Evolutionary conservation across 2,329 filamentous ascomycete genomes (phyloP), one percentile per base, ranked within the genome.

Genomic region (Colletotrichum brevisporum): DNA sequence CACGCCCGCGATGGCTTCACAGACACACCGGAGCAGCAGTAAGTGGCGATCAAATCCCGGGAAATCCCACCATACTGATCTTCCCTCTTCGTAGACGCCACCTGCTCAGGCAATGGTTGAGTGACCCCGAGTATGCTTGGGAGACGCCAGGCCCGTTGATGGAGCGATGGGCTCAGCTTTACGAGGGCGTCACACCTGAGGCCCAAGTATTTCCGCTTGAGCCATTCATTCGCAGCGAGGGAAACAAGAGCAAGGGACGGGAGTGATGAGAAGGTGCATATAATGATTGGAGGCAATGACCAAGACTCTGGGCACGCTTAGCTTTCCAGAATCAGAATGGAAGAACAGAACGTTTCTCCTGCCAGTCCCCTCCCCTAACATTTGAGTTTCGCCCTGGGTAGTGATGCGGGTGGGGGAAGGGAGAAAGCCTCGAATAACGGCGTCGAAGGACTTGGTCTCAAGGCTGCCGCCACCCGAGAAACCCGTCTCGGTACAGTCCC

Each of bases 191-290:
- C 3, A 83, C 78, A 5, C 78, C 83, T 0, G 86, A 89, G 67
- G 83, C 80, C 6, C 80, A 86, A 45, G 83, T 89, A 0, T 87
- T 90, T 62, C 88, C 88, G 0, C 78, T 90, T 2, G 85, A 91
- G 73, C 86, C 87, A 2, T 71, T 70, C 51, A 74, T 78, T 54
- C 71, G 75, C 16, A 76, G 75, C 41, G 72, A 73, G 18, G 74
- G 75, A n/a, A 69, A 60, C 13, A 69, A 66, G 36, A 61, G 26
- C 13, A 69, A 69, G 43, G 66, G 66, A 4, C 41, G 62, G 24
- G 58, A 61, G 2, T 60, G 26, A 58, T 64, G 24, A 39, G 41
- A 27, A 15, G 4, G 10, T 27, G 26, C 21, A 3, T 18, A 1
- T 13, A 16, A 5, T 4, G 15, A 16, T 43, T 48, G 39, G 9